Base-by-base conservation (phyloP, 257 asterid genomes). In the Linaria vulgaris region DNA sequence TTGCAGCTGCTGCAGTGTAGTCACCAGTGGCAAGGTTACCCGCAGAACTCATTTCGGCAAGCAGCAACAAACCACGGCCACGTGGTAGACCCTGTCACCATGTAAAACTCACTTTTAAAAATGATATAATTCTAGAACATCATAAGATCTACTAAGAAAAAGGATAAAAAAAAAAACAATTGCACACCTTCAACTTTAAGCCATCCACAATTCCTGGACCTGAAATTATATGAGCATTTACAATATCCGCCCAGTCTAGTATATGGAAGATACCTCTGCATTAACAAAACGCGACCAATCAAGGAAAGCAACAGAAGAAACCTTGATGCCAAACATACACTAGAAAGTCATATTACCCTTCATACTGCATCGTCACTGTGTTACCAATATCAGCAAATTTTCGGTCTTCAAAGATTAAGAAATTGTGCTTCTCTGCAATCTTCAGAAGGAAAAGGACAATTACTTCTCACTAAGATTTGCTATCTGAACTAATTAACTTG, bases 161-260 rank as follows among this genome's bases (percentile, higher is more conserved):
- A 65, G 21, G 61, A 53, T 23, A 64, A 48, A 19, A 64, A 17
- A 4, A 5, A 39, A n/a, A 39, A 49, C 27, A 70, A 41, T 54
- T 61, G 20, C 72, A 53, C 59, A 91, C 98, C 96, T 88, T 91
- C 70, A 82, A 59, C 76, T 94, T 94, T 73, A 94, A 80, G 48
- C 97, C 97, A 67, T 92, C 96, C 46, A 92, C 99, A 58, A 92
- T 90, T 67, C 95, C 99, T 9, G 99, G 99, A 72, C 99, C 99
- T 46, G 97, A 88, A 70, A 94, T 83, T 47, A 94, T 94, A 74
- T 94, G 99, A 59, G 99, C 99, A 74, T 94, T 90, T 58, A 87
- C 83, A 56, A 90, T 87, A 74, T 94, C 97, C 52, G 97, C 97
- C 99, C 97, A 94, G 16, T 92, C 97, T 81, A 94, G 72, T 73